A percentile compares a stretch with the other conserved stretches of the same genome.
These are phyloP conservation scores for Phyllosticta capitalensis DNA, from an alignment of 2,329 filamentous ascomycete genomes.

Conservation along the genomic window DNA sequence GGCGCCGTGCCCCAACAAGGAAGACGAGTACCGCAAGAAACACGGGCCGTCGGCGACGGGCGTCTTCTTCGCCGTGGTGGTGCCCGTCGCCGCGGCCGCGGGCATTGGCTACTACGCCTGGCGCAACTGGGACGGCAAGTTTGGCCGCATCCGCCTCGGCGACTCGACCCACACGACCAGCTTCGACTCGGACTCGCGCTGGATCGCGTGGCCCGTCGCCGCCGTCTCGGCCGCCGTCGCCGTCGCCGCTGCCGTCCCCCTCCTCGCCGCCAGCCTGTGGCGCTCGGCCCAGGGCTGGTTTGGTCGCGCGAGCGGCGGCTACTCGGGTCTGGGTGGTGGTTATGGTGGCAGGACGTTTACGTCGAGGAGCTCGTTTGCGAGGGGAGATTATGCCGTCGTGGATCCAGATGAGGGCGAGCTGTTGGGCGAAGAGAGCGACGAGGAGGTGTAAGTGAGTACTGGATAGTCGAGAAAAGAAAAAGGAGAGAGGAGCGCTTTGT, in stretches of 20 bases:
- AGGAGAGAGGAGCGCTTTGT: too few species aligned
- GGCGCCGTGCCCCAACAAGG: conserved; percentile 64
- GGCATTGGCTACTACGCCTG: conserved; percentile 77
- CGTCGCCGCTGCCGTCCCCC: conserved; percentile 46
- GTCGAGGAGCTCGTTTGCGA: conserved; percentile 78
- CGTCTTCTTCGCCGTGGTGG: conserved; percentile 75
- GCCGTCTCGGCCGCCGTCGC: conserved; percentile 46
- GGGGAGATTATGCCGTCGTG: conserved; percentile 79
- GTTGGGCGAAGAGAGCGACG: conserved; percentile 85
- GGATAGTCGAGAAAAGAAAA: too few species aligned
- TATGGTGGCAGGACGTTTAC: conserved; percentile 63
- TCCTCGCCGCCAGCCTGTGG: conserved; percentile 66
- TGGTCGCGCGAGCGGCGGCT: conserved; percentile 42
- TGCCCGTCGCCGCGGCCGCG: conserved; percentile 63
- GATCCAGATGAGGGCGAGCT: conserved; percentile 93
- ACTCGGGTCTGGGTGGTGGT: conserved; percentile 36
- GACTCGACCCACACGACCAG: conserved; percentile 38
- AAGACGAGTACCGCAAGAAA: conserved; percentile 71
- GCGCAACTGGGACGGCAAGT: conserved; percentile 76
- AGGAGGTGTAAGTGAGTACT: conserved; percentile 55
- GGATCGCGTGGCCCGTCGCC: conserved; percentile 65
- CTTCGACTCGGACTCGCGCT: conserved; percentile 62
- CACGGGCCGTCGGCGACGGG: conserved; percentile 59
- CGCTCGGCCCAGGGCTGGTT: conserved; percentile 46
- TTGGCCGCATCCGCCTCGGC: conserved; percentile 80